Percentiles rank a stretch among this genome's conserved stretches.
These are phyloP conservation scores for Cicer cuneatum DNA, from an alignment of 306 rosid genomes.

Conservation along the genomic window DNA sequence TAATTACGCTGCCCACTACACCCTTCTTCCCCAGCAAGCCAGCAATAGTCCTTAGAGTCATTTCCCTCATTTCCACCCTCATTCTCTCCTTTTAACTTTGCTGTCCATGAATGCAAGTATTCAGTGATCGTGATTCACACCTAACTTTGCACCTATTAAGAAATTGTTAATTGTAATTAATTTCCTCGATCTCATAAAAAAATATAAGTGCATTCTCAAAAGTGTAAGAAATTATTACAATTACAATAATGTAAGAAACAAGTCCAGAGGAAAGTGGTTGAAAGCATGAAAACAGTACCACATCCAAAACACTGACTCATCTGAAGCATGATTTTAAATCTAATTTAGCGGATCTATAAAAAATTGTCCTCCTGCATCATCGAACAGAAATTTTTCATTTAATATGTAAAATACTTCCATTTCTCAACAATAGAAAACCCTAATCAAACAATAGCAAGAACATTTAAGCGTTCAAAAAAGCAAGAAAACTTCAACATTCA, in stretches of 20 bases:
- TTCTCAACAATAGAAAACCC: slow-evolving; percentile 42
- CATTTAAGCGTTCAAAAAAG: slow-evolving; percentile 20
- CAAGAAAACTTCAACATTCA: slow-evolving; percentile 34
- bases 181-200: no score
- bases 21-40: background rate
- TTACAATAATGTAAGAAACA: no score
- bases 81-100: background rate
- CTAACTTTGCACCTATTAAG: no score
- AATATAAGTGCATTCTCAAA: no score
- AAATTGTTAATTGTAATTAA: no score
- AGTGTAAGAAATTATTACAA: no score
- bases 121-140: background rate
- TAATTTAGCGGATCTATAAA: slow-evolving; percentile 55
- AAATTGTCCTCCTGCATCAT: slow-evolving; percentile 24
- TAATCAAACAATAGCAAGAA: slow-evolving; percentile 11
- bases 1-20: background rate
- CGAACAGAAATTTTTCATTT: background rate
- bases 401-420: background rate
- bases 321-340: no score
- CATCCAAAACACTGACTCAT: no score
- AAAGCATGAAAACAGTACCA: no score
- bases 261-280: no score
- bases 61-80: background rate
- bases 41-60: background rate
- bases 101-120: background rate